Conservation (phyloP, 2,329 filamentous ascomycete species). For the Claviceps lovelessii region DNA sequence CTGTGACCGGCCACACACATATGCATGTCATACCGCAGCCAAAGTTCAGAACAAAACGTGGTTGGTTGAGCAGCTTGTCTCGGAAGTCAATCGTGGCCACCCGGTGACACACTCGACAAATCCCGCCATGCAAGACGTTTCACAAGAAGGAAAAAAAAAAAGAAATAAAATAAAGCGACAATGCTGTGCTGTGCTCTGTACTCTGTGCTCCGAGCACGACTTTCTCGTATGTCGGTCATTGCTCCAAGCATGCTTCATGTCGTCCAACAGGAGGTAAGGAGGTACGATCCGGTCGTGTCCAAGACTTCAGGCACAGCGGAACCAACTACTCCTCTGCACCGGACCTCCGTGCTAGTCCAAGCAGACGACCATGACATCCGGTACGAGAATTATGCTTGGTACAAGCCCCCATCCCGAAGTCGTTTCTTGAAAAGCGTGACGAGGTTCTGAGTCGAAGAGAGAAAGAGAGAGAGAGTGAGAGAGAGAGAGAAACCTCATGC, state of each 20-base stretch:
- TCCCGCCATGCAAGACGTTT: no score
- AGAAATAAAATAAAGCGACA: background rate
- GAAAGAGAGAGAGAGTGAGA: no score
- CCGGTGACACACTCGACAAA: background rate
- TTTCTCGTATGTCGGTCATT: background rate
- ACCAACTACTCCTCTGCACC: background rate
- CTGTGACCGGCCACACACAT: background rate
- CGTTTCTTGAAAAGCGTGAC: background rate
- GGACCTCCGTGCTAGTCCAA: background rate
- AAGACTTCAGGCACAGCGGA: background rate
- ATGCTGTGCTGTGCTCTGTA: background rate
- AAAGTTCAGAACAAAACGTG: background rate
- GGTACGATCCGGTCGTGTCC: background rate
- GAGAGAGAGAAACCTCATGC: background rate
- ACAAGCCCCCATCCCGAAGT: background rate
- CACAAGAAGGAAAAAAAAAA: background rate
- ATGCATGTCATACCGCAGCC: background rate
- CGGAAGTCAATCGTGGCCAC: background rate
- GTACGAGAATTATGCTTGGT: background rate
- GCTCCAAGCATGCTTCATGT: background rate
- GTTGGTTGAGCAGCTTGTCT: background rate
- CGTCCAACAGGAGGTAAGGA: background rate
- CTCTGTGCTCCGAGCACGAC: background rate
- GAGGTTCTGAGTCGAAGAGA: background rate
- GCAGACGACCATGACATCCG: background rate